Conservation (phyloP, 1,139 yeast species). For the Debaryomyces sp. region DNA sequence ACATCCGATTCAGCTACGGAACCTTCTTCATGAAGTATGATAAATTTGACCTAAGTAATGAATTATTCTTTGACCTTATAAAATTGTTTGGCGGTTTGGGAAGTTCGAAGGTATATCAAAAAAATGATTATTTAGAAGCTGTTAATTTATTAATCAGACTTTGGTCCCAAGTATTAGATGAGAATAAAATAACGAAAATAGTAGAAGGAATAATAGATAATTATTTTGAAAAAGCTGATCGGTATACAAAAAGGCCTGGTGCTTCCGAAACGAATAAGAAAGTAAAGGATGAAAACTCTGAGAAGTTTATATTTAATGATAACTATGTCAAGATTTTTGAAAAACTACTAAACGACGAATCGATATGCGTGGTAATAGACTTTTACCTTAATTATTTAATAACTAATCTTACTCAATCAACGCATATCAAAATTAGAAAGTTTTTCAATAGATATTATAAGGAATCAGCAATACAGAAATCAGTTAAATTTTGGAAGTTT, state of each 20-base stretch:
- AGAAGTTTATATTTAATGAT: slow-evolving; percentile 8
- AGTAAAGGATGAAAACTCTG: background rate
- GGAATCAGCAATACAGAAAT: slow-evolving; percentile 36
- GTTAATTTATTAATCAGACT: slow-evolving; percentile 21
- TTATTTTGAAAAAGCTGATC: slow-evolving; percentile 21
- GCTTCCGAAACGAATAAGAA: slow-evolving; percentile 3
- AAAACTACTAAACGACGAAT: slow-evolving; percentile 32
- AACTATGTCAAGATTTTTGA: slow-evolving; percentile 15
- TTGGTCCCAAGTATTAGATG: slow-evolving; percentile 18
- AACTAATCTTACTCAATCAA: background rate
- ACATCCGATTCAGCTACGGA: slow-evolving; percentile 46
- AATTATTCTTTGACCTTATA: slow-evolving; percentile 32
- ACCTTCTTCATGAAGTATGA: slow-evolving; percentile 27
- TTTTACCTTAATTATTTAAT: slow-evolving; percentile 20
- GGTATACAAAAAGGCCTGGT: slow-evolving; percentile 5
- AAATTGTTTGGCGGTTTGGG: slow-evolving; percentile 28
- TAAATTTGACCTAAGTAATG: slow-evolving; percentile 26
- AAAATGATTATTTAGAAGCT: slow-evolving; percentile 27
- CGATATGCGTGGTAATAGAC: slow-evolving; percentile 29
- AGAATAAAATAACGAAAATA: slow-evolving; percentile 9
- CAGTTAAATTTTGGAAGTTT: slow-evolving; percentile 57
- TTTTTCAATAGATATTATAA: slow-evolving; percentile 46
- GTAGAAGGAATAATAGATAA: slow-evolving; percentile 22
- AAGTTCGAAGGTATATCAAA: slow-evolving; percentile 19
- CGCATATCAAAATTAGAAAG: slow-evolving; percentile 25